Conservation (phyloP, 768 basidiomycete species). For the Tremella yokohamensis region DNA sequence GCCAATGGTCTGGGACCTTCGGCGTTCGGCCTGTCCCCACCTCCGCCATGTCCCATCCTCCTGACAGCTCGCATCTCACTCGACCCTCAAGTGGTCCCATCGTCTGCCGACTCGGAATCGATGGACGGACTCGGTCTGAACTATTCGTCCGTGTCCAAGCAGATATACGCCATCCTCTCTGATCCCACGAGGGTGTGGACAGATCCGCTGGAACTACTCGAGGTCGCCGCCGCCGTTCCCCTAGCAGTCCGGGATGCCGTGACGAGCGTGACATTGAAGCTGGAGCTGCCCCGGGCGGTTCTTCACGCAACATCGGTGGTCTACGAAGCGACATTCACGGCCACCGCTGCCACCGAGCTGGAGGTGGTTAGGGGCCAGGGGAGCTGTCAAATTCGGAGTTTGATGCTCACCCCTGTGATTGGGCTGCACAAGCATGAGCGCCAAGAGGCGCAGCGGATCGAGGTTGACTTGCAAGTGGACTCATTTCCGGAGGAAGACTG, state of each 20-base stretch:
- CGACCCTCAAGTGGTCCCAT: slow-evolving; percentile 55
- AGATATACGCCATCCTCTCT: slow-evolving; percentile 41
- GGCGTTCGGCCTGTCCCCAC: slow-evolving; percentile 37
- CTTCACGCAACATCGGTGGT: no score
- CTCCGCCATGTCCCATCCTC: slow-evolving; percentile 58
- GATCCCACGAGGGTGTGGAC: slow-evolving; percentile 53
- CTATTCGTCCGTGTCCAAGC: slow-evolving; percentile 62
- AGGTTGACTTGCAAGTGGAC: slow-evolving; percentile 54
- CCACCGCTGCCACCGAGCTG: slow-evolving; percentile 21
- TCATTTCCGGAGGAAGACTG: slow-evolving; percentile 26
- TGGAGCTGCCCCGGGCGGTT: slow-evolving; percentile 56
- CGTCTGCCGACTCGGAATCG: slow-evolving; percentile 60
- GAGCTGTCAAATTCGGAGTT: slow-evolving; percentile 52
- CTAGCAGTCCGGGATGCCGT: slow-evolving; percentile 51
- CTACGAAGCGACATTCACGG: slow-evolving; percentile 5
- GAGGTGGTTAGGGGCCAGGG: slow-evolving; percentile 42
- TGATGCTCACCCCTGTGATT: slow-evolving; percentile 60
- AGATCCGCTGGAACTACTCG: slow-evolving; percentile 57
- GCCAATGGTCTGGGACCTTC: slow-evolving; percentile 47
- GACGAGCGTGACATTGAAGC: slow-evolving; percentile 53
- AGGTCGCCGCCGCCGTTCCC: slow-evolving; percentile 53
- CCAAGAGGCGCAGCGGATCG: slow-evolving; percentile 61
- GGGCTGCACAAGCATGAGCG: slow-evolving; percentile 70
- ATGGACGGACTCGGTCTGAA: slow-evolving; percentile 58
- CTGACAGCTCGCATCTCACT: slow-evolving; percentile 53